phyloP scores from a whole-genome alignment of 108 stramenopile genomes.

The Pseudonitzschia delicatissima region DNA sequence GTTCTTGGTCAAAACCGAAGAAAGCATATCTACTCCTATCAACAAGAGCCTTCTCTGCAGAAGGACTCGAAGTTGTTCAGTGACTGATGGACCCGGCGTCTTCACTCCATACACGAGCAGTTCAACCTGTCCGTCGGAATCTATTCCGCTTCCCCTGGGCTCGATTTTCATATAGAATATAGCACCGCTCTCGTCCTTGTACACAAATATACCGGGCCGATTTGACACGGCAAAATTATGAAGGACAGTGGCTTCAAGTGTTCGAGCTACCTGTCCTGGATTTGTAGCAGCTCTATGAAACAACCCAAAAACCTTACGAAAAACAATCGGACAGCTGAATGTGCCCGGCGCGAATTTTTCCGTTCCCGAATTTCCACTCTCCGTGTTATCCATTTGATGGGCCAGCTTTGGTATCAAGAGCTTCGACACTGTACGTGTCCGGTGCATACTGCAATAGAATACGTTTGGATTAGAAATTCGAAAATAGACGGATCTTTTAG shows the following conservation, averaged over 20 bases:
- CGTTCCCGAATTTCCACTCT: slow-evolving; percentile 1
- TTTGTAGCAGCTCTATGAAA: slow-evolving; percentile 57
- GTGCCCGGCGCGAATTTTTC: slow-evolving; percentile 23
- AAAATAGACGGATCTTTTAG: no score
- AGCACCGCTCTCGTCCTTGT: slow-evolving; percentile 67
- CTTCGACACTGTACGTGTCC: slow-evolving; percentile 45
- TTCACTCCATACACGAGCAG: slow-evolving; percentile 63
- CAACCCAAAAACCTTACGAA: slow-evolving; percentile 36
- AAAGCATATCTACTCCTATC: slow-evolving; percentile 60
- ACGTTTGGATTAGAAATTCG: background rate
- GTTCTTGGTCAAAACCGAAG: slow-evolving; percentile 69
- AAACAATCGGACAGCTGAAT: slow-evolving; percentile 62
- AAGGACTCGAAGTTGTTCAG: slow-evolving; percentile 55
- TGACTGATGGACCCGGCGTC: slow-evolving; percentile 61
- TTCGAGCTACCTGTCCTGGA: slow-evolving; percentile 47
- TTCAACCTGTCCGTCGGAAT: slow-evolving; percentile 44
- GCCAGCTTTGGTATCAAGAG: slow-evolving; percentile 44
- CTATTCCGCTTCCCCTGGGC: slow-evolving; percentile 32
- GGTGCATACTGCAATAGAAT: slow-evolving; percentile 41
- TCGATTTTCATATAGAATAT: slow-evolving; percentile 78
- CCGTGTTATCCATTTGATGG: slow-evolving; percentile 1
- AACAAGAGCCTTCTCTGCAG: slow-evolving; percentile 55
- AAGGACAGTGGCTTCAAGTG: slow-evolving; percentile 60
- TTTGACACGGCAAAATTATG: slow-evolving; percentile 80
- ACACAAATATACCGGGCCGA: slow-evolving; percentile 58